phyloP scores from a whole-genome alignment of 73 alveolate species.

The Paramecium primaurelia region DNA sequence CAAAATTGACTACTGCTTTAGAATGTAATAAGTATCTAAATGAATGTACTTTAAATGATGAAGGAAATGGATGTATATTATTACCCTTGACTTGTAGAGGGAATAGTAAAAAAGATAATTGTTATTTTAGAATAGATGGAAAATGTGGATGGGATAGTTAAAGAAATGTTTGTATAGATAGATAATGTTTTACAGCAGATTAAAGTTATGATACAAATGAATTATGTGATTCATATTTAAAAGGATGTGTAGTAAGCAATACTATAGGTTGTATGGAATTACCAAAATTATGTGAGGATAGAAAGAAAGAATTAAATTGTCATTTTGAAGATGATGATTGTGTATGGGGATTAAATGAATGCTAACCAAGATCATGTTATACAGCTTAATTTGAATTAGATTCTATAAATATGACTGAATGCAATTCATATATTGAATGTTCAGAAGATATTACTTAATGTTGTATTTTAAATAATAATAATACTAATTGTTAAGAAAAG shows the following conservation, averaged over 20 bases:
- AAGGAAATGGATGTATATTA: not conserved
- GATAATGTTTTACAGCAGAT: not conserved
- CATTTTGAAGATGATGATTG: not conserved
- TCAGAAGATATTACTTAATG: not conserved
- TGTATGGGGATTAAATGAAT: not conserved
- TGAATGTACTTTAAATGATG: not conserved
- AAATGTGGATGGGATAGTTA: not conserved
- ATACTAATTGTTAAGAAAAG: not conserved
- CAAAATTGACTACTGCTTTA: not conserved
- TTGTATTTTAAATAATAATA: not conserved
- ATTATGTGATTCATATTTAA: not conserved
- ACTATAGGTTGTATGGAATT: not conserved
- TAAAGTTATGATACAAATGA: not conserved
- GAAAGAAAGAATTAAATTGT: not conserved
- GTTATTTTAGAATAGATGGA: not conserved
- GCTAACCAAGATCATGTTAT: not conserved
- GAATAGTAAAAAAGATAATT: not conserved
- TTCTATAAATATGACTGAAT: not conserved
- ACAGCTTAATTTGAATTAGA: not conserved
- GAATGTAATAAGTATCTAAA: not conserved
- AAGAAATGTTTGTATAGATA: not conserved
- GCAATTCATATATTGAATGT: not conserved
- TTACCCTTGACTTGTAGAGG: not conserved
- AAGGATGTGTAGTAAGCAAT: not conserved
- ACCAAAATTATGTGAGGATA: not conserved